Evolutionary conservation across 305 asterid genomes (phyloP).

Genomic region (Fraxinus latifolia): DNA sequence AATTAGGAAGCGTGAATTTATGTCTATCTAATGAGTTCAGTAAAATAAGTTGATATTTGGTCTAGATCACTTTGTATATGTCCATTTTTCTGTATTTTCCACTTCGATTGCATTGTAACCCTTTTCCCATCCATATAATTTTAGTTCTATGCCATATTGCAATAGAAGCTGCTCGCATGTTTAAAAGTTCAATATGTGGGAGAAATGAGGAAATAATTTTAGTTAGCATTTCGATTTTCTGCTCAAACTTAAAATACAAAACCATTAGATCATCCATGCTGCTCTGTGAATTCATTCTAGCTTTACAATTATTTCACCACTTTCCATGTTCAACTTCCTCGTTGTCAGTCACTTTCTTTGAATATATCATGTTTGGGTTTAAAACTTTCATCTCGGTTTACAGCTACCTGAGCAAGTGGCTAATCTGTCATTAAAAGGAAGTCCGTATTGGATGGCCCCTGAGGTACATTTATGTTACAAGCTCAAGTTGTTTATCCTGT

Average conservation of each 20-base stretch:
- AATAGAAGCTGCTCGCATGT: not conserved
- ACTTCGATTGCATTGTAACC: too few relatives aligned
- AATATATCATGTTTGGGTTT: slow-evolving; percentile 12
- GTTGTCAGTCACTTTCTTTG: not conserved
- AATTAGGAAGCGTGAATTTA: not conserved
- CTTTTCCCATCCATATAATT: too few relatives aligned
- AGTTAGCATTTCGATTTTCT: not conserved
- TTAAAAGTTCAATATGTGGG: not conserved
- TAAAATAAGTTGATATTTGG: not conserved
- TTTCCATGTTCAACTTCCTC: not conserved
- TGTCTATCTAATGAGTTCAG: not conserved
- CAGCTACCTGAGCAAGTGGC: slow-evolving; percentile 72
- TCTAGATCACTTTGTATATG: not conserved
- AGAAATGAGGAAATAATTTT: not conserved
- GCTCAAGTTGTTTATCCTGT: slow-evolving; percentile 8
- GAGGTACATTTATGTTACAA: slow-evolving; percentile 48
- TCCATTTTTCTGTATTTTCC: not conserved
- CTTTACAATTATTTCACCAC: slow-evolving; percentile 7
- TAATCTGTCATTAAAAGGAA: slow-evolving; percentile 76
- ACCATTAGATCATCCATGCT: not conserved
- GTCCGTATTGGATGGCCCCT: slow-evolving; percentile 97
- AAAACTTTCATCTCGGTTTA: slow-evolving; percentile 31
- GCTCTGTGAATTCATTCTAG: not conserved
- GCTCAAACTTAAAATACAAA: not conserved
- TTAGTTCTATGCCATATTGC: too few relatives aligned